Evolutionary conservation across 1,284 basidiomycete species (phyloP).

Genomic region (Gymnopus androsaceus): DNA sequence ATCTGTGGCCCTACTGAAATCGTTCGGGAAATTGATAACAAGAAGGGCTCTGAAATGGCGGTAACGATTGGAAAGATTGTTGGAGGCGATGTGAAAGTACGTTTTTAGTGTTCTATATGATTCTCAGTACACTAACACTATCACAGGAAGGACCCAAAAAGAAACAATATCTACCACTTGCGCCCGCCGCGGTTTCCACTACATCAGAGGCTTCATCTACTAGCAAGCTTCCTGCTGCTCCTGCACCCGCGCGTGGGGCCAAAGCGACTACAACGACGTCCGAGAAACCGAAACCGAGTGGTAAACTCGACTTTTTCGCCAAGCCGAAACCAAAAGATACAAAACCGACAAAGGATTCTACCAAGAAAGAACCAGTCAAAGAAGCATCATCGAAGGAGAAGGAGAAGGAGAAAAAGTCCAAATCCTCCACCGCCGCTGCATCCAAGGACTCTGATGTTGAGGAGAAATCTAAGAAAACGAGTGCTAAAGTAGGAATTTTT

Average conservation of each 20-base stretch:
- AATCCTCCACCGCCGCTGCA: constrained; percentile 32
- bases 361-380: constrained; percentile 34
- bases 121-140: constrained; percentile 10
- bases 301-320: constrained; percentile 60
- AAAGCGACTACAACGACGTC: constrained; percentile 22
- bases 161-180: constrained; percentile 11
- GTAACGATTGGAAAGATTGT: constrained; percentile 53
- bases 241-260: constrained; percentile 22
- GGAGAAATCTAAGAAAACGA: constrained; percentile 16
- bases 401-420: constrained; percentile 40
- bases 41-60: constrained; percentile 45
- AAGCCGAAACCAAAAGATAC: constrained; percentile 48
- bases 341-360: constrained; percentile 36
- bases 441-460: constrained; percentile 54
- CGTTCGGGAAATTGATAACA: constrained; percentile 52
- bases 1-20: constrained; percentile 51
- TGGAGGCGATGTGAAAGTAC: constrained; percentile 53
- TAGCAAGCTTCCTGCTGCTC: constrained; percentile 25
- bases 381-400: constrained; percentile 16
- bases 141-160: constrained; percentile 17
- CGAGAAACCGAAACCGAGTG: constrained; percentile 47
- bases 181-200: constrained; percentile 36
- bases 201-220: background rate
- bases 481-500: background rate
- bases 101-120: constrained; percentile 11